Conservation (phyloP, 768 basidiomycete genomes). For the Suillus ampliporus region DNA sequence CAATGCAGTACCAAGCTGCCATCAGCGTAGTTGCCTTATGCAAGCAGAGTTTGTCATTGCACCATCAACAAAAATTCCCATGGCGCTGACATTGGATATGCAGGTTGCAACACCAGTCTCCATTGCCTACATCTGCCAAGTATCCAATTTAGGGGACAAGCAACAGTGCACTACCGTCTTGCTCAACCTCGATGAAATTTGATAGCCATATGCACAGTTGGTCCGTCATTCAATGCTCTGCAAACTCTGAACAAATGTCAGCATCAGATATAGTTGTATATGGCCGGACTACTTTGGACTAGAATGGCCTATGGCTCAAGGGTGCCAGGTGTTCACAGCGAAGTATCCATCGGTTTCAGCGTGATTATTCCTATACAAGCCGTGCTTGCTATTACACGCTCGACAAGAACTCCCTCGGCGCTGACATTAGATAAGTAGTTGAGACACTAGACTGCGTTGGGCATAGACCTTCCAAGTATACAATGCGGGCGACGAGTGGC, state of each 20-base stretch:
- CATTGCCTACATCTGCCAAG: background rate
- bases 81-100: no score
- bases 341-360: background rate
- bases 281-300: background rate
- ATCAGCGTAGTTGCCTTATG: no score
- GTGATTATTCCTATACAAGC: background rate
- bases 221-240: no score
- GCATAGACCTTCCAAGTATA: background rate
- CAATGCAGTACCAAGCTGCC: no score
- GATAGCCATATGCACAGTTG: background rate
- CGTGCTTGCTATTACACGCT: background rate
- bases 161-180: background rate
- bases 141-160: background rate
- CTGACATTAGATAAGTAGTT: background rate
- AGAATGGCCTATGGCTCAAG: background rate
- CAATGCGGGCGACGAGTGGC: background rate
- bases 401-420: background rate
- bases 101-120: background rate
- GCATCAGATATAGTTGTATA: background rate
- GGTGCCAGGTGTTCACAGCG: background rate
- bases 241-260: background rate
- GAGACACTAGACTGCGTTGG: background rate
- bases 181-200: background rate
- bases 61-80: no score
- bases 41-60: no score